Evolutionary conservation across 306 rosid genomes (phyloP).

Genomic region (Aeschynomene evenia): DNA sequence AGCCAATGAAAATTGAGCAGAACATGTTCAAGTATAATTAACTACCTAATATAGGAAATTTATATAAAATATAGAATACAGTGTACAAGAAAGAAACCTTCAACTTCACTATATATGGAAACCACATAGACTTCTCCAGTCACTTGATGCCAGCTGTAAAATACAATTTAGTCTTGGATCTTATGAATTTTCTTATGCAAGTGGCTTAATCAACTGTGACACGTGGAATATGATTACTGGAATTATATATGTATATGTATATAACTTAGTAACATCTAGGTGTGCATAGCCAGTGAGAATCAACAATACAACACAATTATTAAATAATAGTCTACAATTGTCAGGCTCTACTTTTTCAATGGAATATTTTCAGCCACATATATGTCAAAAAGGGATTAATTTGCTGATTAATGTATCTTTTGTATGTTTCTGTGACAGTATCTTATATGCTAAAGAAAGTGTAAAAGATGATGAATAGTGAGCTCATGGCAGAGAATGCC

Average conservation of each 20-base stretch:
- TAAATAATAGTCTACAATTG: background rate
- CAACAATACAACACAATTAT: background rate
- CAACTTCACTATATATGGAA: background rate
- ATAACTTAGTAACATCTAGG: background rate
- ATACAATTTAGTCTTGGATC: background rate
- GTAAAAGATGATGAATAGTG: slow-evolving; percentile 2
- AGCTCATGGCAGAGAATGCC: slow-evolving; percentile 2
- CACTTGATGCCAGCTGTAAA: slow-evolving; percentile 13
- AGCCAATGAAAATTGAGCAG: slow-evolving; percentile 10
- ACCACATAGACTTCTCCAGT: background rate
- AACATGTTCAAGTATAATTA: background rate
- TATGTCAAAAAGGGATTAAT: background rate
- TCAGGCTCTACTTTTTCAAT: background rate
- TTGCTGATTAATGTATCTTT: no score
- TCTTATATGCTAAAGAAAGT: slow-evolving; percentile 6
- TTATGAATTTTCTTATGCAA: background rate
- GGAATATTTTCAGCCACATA: background rate
- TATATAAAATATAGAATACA: background rate
- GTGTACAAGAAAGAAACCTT: background rate
- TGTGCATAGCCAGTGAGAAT: slow-evolving; percentile 1
- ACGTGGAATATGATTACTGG: background rate
- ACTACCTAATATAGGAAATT: background rate
- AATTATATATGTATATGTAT: background rate
- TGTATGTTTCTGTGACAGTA: slow-evolving; percentile 17
- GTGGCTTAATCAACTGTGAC: background rate